Evolutionary conservation across 805 yeast species (phyloP), one percentile per base, ranked within the genome.

Genomic region (Kluyveromyces wickerhamii): DNA sequence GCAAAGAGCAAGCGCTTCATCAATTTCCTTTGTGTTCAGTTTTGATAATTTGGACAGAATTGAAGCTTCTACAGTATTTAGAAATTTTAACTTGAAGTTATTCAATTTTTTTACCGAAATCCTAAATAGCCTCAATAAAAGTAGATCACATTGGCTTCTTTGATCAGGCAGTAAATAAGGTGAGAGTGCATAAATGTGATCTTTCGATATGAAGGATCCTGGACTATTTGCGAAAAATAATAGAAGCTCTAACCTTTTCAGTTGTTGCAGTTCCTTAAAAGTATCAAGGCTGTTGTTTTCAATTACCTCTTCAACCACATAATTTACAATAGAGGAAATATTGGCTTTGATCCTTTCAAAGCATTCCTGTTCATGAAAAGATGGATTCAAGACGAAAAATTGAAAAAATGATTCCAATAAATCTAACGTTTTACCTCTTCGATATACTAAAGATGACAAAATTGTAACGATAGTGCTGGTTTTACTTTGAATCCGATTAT

Each of bases 1-100:
- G 4, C 74, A 57, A 37, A 84, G 67, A 1, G 87, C 86, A 53
- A 84, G 69, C 0, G 89, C 94, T 48, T 77, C 78, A n/a, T 72
- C 72, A 7, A 84, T 54, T 44, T 83, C 92, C 38, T 53, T 63
- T 0, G 68, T 65, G 34, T 67, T 71, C 57, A 79, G 71, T 41
- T 72, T 78, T 2, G 88, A 77, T 21, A 84, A 53, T 21, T 72
- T 60, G 21, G 62, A 62, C 41, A 82, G 50, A n/a, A 84, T 46
- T 2, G 72, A 63, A 0, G 63, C 47, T 49, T 74, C 79, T 11
- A 77, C 65, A 7, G 65, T 68, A 15, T 53, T 41, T 18, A 75
- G 46, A 45, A 77, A 79, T 3, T 62, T 66, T 0, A 71, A 67
- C 31, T 77, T 68, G 29, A 81, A 58, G 4, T 70, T 57, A 0